phyloP scores from a whole-genome alignment of 352 stramenopile genomes.

The Poterioochromonas sp. region DNA sequence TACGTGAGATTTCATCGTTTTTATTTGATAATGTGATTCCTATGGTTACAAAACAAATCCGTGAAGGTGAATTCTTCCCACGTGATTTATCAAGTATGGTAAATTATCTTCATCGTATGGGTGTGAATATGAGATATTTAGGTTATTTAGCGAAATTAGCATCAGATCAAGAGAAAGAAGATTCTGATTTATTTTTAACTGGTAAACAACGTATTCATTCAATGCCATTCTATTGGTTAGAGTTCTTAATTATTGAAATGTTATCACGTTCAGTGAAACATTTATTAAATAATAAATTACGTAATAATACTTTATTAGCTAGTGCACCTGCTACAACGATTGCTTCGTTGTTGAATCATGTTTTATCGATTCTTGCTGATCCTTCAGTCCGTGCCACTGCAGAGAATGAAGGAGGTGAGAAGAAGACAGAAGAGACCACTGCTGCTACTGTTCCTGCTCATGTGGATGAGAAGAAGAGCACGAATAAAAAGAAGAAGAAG shows the following conservation, averaged over 20 bases:
- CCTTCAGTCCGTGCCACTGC: neutral
- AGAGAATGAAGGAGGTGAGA: neutral
- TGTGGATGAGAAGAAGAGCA: neutral
- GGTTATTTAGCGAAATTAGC: constrained; percentile 68
- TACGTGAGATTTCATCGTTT: constrained; percentile 40
- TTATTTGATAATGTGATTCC: constrained; percentile 41
- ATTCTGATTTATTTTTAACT: constrained; percentile 34
- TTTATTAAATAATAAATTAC: neutral
- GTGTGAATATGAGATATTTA: constrained; percentile 86
- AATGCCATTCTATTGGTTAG: constrained; percentile 73
- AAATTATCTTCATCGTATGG: constrained; percentile 66
- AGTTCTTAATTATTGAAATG: constrained; percentile 84
- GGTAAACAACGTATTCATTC: constrained; percentile 30
- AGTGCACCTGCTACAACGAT: neutral
- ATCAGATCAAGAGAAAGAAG: constrained; percentile 65
- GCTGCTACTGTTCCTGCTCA: neutral
- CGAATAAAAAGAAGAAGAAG: neutral
- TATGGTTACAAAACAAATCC: constrained; percentile 37
- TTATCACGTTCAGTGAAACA: constrained; percentile 66
- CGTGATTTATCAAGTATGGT: constrained; percentile 68
- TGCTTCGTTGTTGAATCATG: constrained; percentile 5
- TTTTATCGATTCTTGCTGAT: neutral
- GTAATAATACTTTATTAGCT: neutral
- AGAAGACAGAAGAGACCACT: neutral
- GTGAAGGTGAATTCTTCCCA: constrained; percentile 61